A percentile compares a stretch with the other conserved stretches of the same genome.
Evolutionary conservation across 495 filamentous ascomycete genomes (phyloP).

Genomic region (Penicillium ucsense): DNA sequence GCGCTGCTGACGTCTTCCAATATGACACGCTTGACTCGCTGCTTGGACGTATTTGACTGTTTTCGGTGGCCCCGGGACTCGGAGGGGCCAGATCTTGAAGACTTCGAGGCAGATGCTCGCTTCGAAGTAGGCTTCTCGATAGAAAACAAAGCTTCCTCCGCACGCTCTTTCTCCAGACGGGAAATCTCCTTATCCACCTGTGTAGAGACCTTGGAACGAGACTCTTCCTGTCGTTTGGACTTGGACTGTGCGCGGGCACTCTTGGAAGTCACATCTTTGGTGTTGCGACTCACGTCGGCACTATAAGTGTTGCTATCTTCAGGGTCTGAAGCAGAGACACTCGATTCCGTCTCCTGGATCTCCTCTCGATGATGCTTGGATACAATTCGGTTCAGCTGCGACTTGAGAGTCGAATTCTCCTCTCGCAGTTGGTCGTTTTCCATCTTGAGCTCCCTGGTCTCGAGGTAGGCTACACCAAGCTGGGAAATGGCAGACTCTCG

Average conservation of each 20-base stretch:
- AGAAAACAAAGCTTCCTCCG: conserved; percentile 39
- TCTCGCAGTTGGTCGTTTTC: conserved; percentile 41
- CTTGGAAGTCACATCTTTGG: conserved; percentile 26
- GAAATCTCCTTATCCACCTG: conserved; percentile 38
- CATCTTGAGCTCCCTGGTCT: conserved; percentile 52
- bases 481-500: conserved; percentile 57
- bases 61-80: conserved; percentile 17
- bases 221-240: conserved; percentile 22
- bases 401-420: conserved; percentile 40
- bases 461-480: conserved; percentile 52
- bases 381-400: conserved; percentile 23
- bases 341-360: conserved; percentile 22
- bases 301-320: conserved; percentile 29
- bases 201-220: conserved; percentile 23
- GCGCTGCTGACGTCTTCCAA: conserved; percentile 30
- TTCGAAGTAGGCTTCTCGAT: conserved; percentile 22
- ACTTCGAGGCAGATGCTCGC: conserved; percentile 15
- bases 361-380: conserved; percentile 20
- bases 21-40: conserved; percentile 36
- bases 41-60: conserved; percentile 34
- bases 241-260: conserved; percentile 24
- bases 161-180: conserved; percentile 32
- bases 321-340: conserved; percentile 16
- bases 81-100: conserved; percentile 12
- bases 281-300: conserved; percentile 20